Percentiles rank a stretch among this genome's conserved stretches.
These are phyloP conservation scores for Zasmidium angulare DNA, from an alignment of 2,329 filamentous ascomycete species.

Conservation along the genomic window DNA sequence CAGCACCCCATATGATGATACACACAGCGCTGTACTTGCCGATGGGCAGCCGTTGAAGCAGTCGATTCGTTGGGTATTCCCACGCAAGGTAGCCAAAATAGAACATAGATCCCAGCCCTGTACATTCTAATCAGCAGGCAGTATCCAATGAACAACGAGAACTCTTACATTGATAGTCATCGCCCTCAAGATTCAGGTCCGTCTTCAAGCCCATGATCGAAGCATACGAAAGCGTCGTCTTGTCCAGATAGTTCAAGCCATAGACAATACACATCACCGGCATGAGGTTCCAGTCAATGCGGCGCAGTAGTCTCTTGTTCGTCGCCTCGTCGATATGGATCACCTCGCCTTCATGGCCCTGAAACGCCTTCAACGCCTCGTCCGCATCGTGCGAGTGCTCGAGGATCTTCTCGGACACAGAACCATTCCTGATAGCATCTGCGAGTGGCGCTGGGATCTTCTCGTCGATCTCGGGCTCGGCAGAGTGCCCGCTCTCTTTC, in stretches of 20 bases:
- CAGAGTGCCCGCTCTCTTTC: not conserved
- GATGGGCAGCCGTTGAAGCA: constrained; percentile 63
- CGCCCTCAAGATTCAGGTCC: constrained; percentile 48
- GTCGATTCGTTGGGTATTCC: constrained; percentile 66
- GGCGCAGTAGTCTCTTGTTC: constrained; percentile 58
- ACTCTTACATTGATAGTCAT: constrained; percentile 51
- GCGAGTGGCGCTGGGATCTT: constrained; percentile 24
- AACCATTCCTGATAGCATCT: constrained; percentile 30
- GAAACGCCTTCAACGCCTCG: constrained; percentile 60
- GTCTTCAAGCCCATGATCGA: constrained; percentile 51
- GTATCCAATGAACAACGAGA: constrained; percentile 30
- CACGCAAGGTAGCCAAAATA: constrained; percentile 56
- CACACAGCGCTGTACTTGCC: constrained; percentile 67
- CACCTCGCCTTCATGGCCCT: constrained; percentile 48
- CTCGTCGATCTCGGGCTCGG: constrained; percentile 29
- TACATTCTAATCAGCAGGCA: constrained; percentile 32
- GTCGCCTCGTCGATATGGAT: constrained; percentile 57
- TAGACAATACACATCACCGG: constrained; percentile 59
- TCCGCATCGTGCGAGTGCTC: constrained; percentile 60
- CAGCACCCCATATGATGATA: constrained; percentile 63
- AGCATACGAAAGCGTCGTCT: constrained; percentile 56
- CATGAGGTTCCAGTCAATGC: constrained; percentile 64
- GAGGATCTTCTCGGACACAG: constrained; percentile 39
- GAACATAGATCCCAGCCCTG: constrained; percentile 45
- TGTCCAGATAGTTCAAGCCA: constrained; percentile 62